phyloP scores from a whole-genome alignment of 2,329 filamentous ascomycete genomes.

The Fusarium circinatum region DNA sequence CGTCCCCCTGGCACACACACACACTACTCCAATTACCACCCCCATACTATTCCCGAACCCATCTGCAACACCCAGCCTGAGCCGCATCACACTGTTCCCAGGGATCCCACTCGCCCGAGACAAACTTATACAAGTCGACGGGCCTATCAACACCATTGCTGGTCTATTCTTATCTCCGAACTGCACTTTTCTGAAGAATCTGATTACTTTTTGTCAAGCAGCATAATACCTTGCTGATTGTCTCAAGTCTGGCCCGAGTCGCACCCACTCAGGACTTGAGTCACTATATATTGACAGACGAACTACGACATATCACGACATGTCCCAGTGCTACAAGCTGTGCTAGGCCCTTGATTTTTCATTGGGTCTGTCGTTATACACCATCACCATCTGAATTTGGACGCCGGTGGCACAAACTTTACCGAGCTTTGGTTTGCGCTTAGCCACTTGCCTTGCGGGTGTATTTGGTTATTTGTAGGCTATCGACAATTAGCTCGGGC shows the following conservation, averaged over 20 bases:
- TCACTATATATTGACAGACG: background rate
- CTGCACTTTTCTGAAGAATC: background rate
- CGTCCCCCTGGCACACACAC: conserved; percentile 5
- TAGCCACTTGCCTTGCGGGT: conserved; percentile 3
- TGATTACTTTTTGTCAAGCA: background rate
- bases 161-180: background rate
- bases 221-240: background rate
- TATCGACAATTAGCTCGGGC: background rate
- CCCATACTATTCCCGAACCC: conserved; percentile 17
- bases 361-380: background rate
- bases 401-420: background rate
- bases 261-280: background rate
- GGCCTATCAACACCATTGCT: background rate
- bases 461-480: background rate
- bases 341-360: background rate
- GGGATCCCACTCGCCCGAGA: background rate
- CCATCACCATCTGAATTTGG: background rate
- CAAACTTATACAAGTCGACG: conserved; percentile 1
- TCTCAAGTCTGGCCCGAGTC: background rate
- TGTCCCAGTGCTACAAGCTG: conserved; percentile 16
- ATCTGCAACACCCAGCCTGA: conserved; percentile 5
- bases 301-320: conserved; percentile 14
- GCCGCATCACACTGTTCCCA: conserved; percentile 9
- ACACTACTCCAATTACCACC: background rate
- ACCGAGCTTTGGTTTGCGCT: background rate